Evolutionary conservation across 257 asterid species (phyloP).

Genomic region (Oldenlandia corymbosa): DNA sequence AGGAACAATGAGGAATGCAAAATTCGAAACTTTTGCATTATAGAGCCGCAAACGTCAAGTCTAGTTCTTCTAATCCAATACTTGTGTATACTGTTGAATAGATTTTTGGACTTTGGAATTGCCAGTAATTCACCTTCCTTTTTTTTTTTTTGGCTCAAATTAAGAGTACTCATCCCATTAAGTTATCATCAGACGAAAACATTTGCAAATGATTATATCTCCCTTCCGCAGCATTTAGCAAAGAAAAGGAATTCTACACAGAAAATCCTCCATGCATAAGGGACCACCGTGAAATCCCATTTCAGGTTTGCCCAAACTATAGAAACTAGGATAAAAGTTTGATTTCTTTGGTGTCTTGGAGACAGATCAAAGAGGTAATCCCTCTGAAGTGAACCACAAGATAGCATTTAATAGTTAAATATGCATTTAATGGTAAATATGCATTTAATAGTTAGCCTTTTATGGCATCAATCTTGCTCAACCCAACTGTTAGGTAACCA

Average conservation of each 20-base stretch:
- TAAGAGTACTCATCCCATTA: neutral
- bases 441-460: no score
- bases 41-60: neutral
- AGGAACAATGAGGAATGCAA: neutral
- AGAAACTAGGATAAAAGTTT: neutral
- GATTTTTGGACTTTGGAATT: no score
- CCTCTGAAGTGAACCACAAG: no score
- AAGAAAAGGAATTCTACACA: neutral
- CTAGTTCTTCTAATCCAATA: neutral
- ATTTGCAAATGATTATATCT: neutral
- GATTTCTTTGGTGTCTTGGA: neutral
- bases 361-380: neutral
- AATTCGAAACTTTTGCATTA: neutral
- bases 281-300: neutral
- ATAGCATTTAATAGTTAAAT: no score
- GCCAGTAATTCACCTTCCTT: no score
- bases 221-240: neutral
- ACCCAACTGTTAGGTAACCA: no score
- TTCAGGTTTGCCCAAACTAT: no score
- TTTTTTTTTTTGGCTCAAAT: no score
- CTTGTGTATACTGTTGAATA: no score
- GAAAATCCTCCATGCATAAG: neutral
- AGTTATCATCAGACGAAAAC: neutral
- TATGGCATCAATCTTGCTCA: no score
- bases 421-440: no score